phyloP scores from a whole-genome alignment of 352 stramenopile genomes.

The Phytophthora tubulina region DNA sequence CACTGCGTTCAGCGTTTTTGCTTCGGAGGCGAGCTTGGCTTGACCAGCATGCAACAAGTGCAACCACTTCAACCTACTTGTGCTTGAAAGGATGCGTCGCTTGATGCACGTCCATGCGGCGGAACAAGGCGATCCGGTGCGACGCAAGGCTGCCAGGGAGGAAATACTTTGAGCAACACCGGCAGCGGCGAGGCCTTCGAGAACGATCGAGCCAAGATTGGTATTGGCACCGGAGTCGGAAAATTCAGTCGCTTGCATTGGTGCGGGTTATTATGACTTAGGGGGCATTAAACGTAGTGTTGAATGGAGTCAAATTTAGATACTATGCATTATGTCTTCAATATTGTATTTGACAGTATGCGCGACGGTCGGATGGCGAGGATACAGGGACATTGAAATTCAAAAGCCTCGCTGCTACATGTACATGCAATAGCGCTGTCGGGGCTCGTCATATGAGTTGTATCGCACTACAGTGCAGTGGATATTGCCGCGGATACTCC shows the following conservation, averaged over 20 bases:
- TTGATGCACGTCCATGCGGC: conserved; percentile 25
- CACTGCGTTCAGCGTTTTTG: conserved; percentile 16
- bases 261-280: neutral
- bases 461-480: neutral
- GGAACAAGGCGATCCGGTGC: conserved; percentile 3
- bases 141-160: conserved; percentile 18
- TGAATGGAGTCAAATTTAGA: neutral
- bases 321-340: neutral
- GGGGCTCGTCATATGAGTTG: too few species aligned
- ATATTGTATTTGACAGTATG: neutral
- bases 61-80: conserved; percentile 24
- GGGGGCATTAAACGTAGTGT: neutral
- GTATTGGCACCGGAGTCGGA: neutral
- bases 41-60: conserved; percentile 11
- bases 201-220: neutral
- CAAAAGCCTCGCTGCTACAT: too few species aligned
- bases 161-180: conserved; percentile 25
- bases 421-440: too few species aligned
- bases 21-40: neutral
- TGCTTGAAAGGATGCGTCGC: neutral
- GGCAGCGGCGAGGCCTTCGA: neutral
- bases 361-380: neutral
- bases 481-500: conserved; percentile 1
- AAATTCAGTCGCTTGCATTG: conserved; percentile 4
- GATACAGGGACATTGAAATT: too few species aligned